phyloP scores from a whole-genome alignment of 306 rosid species.

The Sicyos edulis region DNA sequence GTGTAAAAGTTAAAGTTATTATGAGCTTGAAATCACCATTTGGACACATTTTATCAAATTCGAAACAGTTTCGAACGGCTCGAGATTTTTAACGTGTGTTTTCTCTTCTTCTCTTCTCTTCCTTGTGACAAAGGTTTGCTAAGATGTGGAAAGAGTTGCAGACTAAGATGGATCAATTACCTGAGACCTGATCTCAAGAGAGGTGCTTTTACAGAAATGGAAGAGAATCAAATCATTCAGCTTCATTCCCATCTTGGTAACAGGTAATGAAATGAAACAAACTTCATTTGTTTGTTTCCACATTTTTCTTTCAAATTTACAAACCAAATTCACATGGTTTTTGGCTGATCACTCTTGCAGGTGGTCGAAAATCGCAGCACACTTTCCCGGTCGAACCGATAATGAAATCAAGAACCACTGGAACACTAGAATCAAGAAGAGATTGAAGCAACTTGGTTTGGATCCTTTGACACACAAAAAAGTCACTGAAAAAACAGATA shows the following conservation, averaged over 20 bases:
- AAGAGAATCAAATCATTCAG: slow-evolving; percentile 83
- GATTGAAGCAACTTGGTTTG: slow-evolving; percentile 56
- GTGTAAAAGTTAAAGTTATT: not conserved
- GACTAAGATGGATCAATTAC: slow-evolving; percentile 96
- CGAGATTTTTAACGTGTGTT: not conserved
- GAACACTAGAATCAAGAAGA: slow-evolving; percentile 92
- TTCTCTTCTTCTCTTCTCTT: not conserved
- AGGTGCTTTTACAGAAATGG: slow-evolving; percentile 78
- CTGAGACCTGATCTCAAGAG: too few relatives aligned
- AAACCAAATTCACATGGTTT: not conserved
- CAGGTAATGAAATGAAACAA: slow-evolving; percentile 41
- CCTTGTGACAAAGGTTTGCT: slow-evolving; percentile 50
- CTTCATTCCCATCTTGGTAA: slow-evolving; percentile 84
- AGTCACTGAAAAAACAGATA: slow-evolving; percentile 27
- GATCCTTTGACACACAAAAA: slow-evolving; percentile 56
- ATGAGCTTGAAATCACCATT: not conserved
- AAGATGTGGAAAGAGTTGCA: too few relatives aligned
- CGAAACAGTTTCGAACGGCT: not conserved
- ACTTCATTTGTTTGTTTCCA: not conserved
- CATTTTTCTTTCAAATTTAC: not conserved
- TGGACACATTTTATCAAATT: not conserved
- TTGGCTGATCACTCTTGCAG: slow-evolving; percentile 29
- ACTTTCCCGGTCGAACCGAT: too few relatives aligned
- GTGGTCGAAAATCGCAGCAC: slow-evolving; percentile 96
- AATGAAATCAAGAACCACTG: too few relatives aligned